Conservation (phyloP, 208 protist species). For the Strigomonas galati region DNA sequence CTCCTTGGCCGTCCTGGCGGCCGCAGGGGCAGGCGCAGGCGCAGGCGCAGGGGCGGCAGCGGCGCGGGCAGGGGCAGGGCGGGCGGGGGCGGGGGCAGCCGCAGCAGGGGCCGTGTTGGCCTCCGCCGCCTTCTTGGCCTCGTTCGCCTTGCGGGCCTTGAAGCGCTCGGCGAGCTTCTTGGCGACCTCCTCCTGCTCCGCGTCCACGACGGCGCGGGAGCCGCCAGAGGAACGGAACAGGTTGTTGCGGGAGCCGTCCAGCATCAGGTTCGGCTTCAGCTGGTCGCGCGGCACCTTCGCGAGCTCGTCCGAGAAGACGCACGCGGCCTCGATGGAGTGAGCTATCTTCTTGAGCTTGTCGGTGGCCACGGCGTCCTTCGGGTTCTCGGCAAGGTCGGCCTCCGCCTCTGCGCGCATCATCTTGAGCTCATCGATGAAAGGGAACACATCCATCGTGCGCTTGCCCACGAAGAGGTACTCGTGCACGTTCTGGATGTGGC, state of each 20-base stretch:
- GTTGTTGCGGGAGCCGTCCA: conserved; percentile 44
- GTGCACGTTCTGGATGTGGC: conserved; percentile 86
- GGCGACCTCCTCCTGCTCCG: conserved; percentile 22
- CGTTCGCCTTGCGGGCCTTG: conserved; percentile 8
- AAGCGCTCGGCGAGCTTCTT: conserved; percentile 20
- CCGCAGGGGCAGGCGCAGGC: too few relatives aligned
- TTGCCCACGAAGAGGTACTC: conserved; percentile 83
- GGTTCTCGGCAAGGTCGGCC: conserved; percentile 32
- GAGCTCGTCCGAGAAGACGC: conserved; percentile 63
- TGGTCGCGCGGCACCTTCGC: conserved; percentile 49
- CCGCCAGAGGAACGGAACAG: conserved; percentile 35
- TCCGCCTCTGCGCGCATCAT: conserved; percentile 61
- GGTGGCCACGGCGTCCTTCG: conserved; percentile 23
- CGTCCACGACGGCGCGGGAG: conserved; percentile 23
- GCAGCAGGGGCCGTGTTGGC: too few relatives aligned
- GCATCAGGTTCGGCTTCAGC: conserved; percentile 71
- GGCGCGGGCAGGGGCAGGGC: too few relatives aligned
- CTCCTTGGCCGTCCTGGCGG: too few relatives aligned
- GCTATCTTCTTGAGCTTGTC: conserved; percentile 30
- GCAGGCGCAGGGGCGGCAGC: too few relatives aligned
- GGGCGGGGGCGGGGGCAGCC: too few relatives aligned
- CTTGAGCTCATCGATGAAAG: conserved; percentile 64
- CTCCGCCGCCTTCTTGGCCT: conserved; percentile 6
- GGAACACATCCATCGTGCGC: conserved; percentile 62
- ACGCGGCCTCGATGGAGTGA: conserved; percentile 59